Percentiles rank a stretch among this genome's conserved stretches.
Evolutionary conservation across 2,329 filamentous ascomycete genomes (phyloP).

Genomic region (Neonectria coccinea): DNA sequence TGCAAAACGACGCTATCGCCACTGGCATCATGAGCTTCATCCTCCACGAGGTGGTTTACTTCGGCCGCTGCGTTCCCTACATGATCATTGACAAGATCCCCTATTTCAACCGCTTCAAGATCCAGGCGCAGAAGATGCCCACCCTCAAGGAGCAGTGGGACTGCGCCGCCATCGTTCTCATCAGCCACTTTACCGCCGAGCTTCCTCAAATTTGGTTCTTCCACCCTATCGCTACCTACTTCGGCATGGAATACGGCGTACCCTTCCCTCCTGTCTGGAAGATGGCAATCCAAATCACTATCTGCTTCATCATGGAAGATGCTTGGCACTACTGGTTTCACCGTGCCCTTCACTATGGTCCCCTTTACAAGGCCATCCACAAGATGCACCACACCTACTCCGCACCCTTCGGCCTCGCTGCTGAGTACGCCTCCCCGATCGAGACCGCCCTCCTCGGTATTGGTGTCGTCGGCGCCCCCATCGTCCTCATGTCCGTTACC

Average conservation of each 20-base stretch:
- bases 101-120: constrained; percentile 92
- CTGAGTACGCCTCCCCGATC: constrained; percentile 97
- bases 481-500: constrained; percentile 85
- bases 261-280: constrained; percentile 89
- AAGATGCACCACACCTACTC: constrained; percentile 99
- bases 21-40: constrained; percentile 98
- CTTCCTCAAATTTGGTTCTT: constrained; percentile 99
- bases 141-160: constrained; percentile 94
- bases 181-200: constrained; percentile 98
- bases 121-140: constrained; percentile 90
- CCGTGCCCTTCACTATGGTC: constrained; percentile 91
- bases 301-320: constrained; percentile 97
- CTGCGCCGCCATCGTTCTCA: constrained; percentile 90
- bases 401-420: constrained; percentile 93
- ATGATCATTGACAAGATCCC: constrained; percentile 91
- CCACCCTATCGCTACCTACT: constrained; percentile 94
- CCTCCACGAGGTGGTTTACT: constrained; percentile 96
- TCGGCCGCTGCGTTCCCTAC: constrained; percentile 90
- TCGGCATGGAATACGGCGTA: constrained; percentile 87
- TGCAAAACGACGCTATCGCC: constrained; percentile 96
- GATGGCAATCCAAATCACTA: constrained; percentile 89
- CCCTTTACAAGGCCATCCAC: constrained; percentile 96
- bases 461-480: constrained; percentile 84
- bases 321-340: constrained; percentile 99
- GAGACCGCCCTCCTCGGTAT: constrained; percentile 95